Conservation (phyloP, 345 rosid species). For the Brassica carinata region DNA sequence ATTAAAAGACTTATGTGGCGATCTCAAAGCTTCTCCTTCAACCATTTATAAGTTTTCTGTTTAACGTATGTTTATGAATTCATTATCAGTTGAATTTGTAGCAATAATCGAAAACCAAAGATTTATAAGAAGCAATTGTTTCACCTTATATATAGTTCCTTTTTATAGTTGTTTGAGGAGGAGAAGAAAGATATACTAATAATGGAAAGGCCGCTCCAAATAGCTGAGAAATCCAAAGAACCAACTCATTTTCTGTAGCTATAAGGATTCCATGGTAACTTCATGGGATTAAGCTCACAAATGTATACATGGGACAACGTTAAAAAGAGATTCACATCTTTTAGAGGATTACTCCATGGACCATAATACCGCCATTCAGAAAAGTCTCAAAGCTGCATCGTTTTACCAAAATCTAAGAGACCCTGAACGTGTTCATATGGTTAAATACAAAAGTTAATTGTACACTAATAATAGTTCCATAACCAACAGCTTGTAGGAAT, state of each 20-base stretch:
- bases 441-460: not conserved
- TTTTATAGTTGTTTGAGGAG: slow-evolving; percentile 14
- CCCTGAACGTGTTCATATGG: not conserved
- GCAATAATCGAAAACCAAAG: no score
- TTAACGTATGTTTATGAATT: no score
- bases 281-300: slow-evolving; percentile 12
- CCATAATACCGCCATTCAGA: not conserved
- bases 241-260: slow-evolving; percentile 59
- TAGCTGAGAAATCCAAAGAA: slow-evolving; percentile 66
- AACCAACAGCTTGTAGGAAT: slow-evolving; percentile 32
- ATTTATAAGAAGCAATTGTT: not conserved
- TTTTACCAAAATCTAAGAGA: not conserved
- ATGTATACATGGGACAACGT: not conserved
- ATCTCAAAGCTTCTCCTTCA: no score
- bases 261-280: slow-evolving; percentile 46
- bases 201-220: slow-evolving; percentile 54
- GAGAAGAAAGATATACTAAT: slow-evolving; percentile 12
- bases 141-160: slow-evolving; percentile 13
- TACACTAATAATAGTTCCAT: slow-evolving; percentile 10
- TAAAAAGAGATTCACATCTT: not conserved
- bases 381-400: not conserved
- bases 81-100: no score
- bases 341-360: not conserved
- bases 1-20: no score
- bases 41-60: no score